Percentiles rank a stretch among this genome's conserved stretches.
phyloP scores from a whole-genome alignment of 176 grass and related monocot species.

The Ananas comosus region DNA sequence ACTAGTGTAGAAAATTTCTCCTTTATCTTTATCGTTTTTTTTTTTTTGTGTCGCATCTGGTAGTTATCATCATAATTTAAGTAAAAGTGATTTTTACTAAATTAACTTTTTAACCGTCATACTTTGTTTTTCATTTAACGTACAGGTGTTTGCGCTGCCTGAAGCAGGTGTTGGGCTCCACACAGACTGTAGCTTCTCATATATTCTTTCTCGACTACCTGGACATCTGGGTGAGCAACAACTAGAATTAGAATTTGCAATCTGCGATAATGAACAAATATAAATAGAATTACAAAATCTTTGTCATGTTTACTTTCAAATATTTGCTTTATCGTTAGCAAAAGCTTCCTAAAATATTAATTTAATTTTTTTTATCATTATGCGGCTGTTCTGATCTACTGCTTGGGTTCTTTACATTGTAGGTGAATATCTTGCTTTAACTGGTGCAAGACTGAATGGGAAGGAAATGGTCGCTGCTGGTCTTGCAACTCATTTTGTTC shows the following conservation, averaged over 20 bases:
- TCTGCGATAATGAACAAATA: no score
- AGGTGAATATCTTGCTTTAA: slow-evolving; percentile 90
- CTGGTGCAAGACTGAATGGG: slow-evolving; percentile 70
- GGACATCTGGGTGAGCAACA: slow-evolving; percentile 62
- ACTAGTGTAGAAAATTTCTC: neutral
- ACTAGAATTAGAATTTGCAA: neutral
- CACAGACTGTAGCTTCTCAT: slow-evolving; percentile 93
- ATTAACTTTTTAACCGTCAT: neutral
- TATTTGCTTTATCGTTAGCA: neutral
- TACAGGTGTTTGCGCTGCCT: slow-evolving; percentile 68
- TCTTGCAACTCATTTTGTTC: slow-evolving; percentile 88
- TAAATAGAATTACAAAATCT: no score
- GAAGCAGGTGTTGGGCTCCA: slow-evolving; percentile 90
- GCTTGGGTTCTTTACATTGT: slow-evolving; percentile 6
- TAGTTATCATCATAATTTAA: neutral
- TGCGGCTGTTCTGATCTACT: neutral
- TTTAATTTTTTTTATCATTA: neutral
- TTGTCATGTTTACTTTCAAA: no score
- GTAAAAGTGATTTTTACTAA: neutral
- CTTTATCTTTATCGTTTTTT: neutral
- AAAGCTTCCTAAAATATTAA: neutral
- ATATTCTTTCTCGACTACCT: slow-evolving; percentile 75
- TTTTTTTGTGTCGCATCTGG: neutral
- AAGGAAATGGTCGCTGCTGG: slow-evolving; percentile 78
- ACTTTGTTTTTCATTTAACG: neutral